Base-by-base conservation (phyloP, 2,329 filamentous ascomycete genomes). In the Colletotrichum sp. region DNA sequence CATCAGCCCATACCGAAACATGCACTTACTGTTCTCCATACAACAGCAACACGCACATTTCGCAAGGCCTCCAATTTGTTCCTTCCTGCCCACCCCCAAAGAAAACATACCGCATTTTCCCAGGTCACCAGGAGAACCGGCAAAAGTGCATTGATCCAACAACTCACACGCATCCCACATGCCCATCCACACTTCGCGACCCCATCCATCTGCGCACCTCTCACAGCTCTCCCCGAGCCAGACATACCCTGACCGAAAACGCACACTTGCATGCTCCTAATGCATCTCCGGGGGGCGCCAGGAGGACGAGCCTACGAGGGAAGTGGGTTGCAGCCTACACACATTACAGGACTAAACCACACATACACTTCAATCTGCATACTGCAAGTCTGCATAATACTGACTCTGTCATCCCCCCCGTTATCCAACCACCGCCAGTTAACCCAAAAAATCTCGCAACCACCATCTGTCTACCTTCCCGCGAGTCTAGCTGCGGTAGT, bases 261-360 rank as follows among this genome's bases (percentile, higher is more conserved):
- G 36, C 73, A 76, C 44, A 60, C 70, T 55, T 73, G 73, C 70
- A 73, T 73, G 28, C 60, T 34, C 10, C 59, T 36, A 62, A 32
- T 21, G 59, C 44, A 59, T 59, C 55, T 59, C 32, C 62, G 32
- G 59, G 59, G 28, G 28, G 12, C 30, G 18, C 39, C 39, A 44
- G 39, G 39, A 44, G 18, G 39, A 44, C 39, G 39, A 44, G 39
- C 39, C 39, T 44, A 44, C 39, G 18, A 62, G 32, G 2, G 28
- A 62, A 62, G 28, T 62, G 28, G 32, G 28, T 15, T 21, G 32
- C 30, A n/a, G 16, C 16, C 59, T 32, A 32, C 13, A n/a, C 26
- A n/a, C 18, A 16, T 13, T 15, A 30, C 10, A 34, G 12, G 26
- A 34, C 59, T n/a, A 49, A 49, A 32, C n/a, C 30, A 32, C n/a